Evolutionary conservation across 1,284 basidiomycete species (phyloP).

Genomic region (Cryptococcus hybrid): DNA sequence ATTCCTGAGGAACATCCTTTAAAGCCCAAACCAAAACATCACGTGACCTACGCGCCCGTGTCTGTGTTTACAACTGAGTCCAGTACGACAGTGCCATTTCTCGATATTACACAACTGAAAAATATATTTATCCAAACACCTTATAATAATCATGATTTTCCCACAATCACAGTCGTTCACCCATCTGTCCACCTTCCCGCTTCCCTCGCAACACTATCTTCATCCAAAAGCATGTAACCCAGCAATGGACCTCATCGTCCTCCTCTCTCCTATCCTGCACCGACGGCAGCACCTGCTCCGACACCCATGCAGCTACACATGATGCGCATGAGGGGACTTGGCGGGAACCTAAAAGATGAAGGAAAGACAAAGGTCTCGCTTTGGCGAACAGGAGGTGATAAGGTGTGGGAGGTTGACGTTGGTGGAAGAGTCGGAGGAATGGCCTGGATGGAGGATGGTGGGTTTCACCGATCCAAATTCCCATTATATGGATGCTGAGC

Average conservation of each 20-base stretch:
- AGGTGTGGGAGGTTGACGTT: slow-evolving; percentile 40
- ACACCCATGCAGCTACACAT: not conserved
- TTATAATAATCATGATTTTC: not conserved
- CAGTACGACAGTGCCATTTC: too few relatives aligned
- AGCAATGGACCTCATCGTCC: slow-evolving; percentile 43
- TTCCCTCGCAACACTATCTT: slow-evolving; percentile 25
- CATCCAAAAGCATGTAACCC: slow-evolving; percentile 42
- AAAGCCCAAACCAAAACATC: too few relatives aligned
- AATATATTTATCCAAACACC: too few relatives aligned
- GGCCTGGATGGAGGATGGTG: slow-evolving; percentile 45
- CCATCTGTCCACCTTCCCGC: slow-evolving; percentile 24
- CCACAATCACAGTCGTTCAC: slow-evolving; percentile 29
- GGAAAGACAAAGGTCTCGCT: slow-evolving; percentile 24
- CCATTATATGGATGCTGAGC: not conserved
- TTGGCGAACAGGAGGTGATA: slow-evolving; percentile 39
- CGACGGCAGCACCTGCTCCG: not conserved
- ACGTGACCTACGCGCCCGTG: too few relatives aligned
- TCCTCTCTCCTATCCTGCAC: slow-evolving; percentile 14
- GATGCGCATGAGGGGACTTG: not conserved
- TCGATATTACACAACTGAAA: too few relatives aligned
- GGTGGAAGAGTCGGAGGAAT: slow-evolving; percentile 29
- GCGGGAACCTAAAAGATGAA: slow-evolving; percentile 25
- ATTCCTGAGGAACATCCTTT: too few relatives aligned
- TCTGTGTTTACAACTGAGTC: too few relatives aligned
- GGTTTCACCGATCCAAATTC: slow-evolving; percentile 4